Evolutionary conservation across 2,329 filamentous ascomycete species (phyloP), one percentile per base, ranked within the genome.

Genomic region (Epichloe hybrida): DNA sequence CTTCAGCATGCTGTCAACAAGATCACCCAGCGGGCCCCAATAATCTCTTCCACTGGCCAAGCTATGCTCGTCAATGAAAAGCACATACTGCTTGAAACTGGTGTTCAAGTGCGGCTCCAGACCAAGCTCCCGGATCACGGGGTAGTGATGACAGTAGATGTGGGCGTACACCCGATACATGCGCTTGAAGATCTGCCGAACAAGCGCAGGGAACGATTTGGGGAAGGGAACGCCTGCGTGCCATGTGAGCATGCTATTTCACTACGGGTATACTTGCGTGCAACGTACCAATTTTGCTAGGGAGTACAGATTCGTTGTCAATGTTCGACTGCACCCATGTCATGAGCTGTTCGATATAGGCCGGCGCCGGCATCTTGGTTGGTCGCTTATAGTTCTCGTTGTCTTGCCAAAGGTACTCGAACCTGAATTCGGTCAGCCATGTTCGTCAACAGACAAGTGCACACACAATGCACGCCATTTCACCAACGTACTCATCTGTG

Each of bases 121-220:
- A 21, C 93, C 93, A 39, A 98, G 79, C 66, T 96, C 89, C 53
- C 94, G 86, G 59, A 98, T 85, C 58, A 98, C 90, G 37, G 90
- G 90, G 71, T 98, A 98, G 73, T 98, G 93, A 70, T 98, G 93
- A 74, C 94, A 98, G 80, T 98, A 98, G 61, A 98, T 95, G 72
- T 98, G 93, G 42, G 93, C 93, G 67, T 98, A 98, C 55, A 98
- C 91, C 59, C 93, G 86, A 72, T 97, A 98, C 72, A 98, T 84
- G 64, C 93, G 86, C 78, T 98, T 98, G 81, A 97, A 97, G 66
- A 98, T 89, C 70, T 96, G 91, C 58, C 88, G 86, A 55, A 96
- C 83, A 51, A 95, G 83, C 51, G 82, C 75, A 7, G 88, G 84
- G 71, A 98, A 98, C 20, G 85, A 84, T 66, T 95, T 93, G 50